Evolutionary conservation across 495 filamentous ascomycete genomes (phyloP).

Genomic region (Aspergillus ellipticus): DNA sequence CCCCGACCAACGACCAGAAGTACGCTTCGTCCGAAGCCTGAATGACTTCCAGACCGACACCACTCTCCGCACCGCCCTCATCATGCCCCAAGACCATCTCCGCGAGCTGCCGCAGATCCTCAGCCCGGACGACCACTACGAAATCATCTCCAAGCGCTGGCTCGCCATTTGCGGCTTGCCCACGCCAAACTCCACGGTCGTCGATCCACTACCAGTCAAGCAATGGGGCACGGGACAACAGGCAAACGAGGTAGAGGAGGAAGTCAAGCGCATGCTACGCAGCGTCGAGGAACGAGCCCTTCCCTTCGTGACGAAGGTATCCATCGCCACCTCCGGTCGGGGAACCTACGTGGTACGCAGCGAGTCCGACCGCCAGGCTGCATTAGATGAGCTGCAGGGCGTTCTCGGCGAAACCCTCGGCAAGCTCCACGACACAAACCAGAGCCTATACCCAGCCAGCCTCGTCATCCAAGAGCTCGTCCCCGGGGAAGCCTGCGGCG

Average conservation of each 20-base stretch:
- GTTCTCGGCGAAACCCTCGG: not conserved
- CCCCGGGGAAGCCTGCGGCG: not conserved
- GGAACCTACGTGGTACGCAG: slow-evolving; percentile 5
- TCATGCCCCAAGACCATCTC: slow-evolving; percentile 1
- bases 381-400: not conserved
- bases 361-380: not conserved
- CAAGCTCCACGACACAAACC: not conserved
- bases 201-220: not conserved
- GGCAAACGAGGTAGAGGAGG: not conserved
- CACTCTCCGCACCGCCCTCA: not conserved
- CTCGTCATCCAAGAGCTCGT: slow-evolving; percentile 7
- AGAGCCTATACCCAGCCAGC: slow-evolving; percentile 3
- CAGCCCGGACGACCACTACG: slow-evolving; percentile 3
- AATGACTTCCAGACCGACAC: not conserved
- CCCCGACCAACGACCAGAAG: not conserved
- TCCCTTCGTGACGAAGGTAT: slow-evolving; percentile 8
- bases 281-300: not conserved
- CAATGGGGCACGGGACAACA: not conserved
- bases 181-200: slow-evolving; percentile 2
- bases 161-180: slow-evolving; percentile 7
- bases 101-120: slow-evolving; percentile 4
- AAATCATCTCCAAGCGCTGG: slow-evolving; percentile 8
- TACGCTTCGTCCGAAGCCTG: not conserved
- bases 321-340: not conserved
- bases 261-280: not conserved